Conservation (phyloP, 768 basidiomycete genomes). For the Antrodiella citrinella region DNA sequence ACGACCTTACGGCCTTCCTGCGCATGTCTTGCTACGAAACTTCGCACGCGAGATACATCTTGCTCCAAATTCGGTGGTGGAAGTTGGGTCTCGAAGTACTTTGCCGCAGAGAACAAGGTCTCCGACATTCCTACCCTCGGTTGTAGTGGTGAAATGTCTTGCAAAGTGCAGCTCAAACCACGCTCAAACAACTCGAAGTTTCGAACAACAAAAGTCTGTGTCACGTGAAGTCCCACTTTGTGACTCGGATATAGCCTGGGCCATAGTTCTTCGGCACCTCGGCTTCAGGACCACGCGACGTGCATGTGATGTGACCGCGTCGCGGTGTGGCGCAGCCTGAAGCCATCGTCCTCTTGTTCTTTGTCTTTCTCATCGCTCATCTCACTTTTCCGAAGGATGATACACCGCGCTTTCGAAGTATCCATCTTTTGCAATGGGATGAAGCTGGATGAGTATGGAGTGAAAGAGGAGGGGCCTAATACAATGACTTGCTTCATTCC, state of each 20-base stretch:
- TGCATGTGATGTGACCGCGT: not conserved
- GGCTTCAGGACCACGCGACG: not conserved
- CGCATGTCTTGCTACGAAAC: constrained; percentile 65
- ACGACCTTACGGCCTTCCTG: constrained; percentile 69
- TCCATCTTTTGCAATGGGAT: not conserved
- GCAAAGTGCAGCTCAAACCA: not conserved
- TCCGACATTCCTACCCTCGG: too few species aligned
- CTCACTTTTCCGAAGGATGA: not conserved
- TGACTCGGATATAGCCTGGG: too few species aligned
- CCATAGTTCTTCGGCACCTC: not conserved
- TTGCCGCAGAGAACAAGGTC: constrained; percentile 68
- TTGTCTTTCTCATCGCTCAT: not conserved
- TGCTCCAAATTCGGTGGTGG: constrained; percentile 67
- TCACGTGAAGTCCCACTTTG: too few species aligned
- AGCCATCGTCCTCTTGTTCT: not conserved
- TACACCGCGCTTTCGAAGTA: not conserved
- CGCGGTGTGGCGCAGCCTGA: not conserved
- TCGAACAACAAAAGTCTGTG: not conserved
- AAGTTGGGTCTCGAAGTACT: constrained; percentile 84
- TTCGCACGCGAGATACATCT: constrained; percentile 53
- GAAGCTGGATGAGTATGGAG: not conserved
- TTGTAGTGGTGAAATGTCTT: not conserved
- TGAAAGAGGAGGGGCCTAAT: not conserved
- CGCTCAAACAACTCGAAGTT: not conserved
- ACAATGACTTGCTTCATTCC: not conserved